A percentile compares a stretch with the other conserved stretches of the same genome.
These are phyloP conservation scores for Bipolaris zeicola DNA, from an alignment of 2,329 filamentous ascomycete genomes.

Conservation along the genomic window DNA sequence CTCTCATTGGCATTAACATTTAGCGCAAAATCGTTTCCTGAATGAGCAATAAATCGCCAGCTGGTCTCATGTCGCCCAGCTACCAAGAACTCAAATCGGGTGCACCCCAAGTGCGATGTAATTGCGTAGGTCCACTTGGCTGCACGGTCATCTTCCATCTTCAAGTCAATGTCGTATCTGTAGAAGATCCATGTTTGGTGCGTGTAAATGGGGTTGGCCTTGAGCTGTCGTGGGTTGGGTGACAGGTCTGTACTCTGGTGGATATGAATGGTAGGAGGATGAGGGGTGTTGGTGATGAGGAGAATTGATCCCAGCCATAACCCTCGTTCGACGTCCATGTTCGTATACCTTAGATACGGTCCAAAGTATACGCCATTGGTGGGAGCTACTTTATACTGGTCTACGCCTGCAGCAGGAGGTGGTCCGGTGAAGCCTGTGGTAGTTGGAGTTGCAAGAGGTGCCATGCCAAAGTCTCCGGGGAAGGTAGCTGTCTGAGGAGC, in stretches of 20 bases:
- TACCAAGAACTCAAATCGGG: slow-evolving; percentile 96
- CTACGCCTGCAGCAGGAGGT: slow-evolving; percentile 85
- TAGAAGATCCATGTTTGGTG: slow-evolving; percentile 97
- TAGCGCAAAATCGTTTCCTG: slow-evolving; percentile 92
- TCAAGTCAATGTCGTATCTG: slow-evolving; percentile 87
- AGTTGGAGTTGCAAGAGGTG: slow-evolving; percentile 73
- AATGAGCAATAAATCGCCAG: slow-evolving; percentile 96
- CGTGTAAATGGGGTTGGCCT: slow-evolving; percentile 79
- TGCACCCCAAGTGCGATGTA: slow-evolving; percentile 94
- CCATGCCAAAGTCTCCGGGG: slow-evolving; percentile 83
- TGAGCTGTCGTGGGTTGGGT: slow-evolving; percentile 87
- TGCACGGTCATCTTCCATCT: slow-evolving; percentile 78
- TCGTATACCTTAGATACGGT: slow-evolving; percentile 91
- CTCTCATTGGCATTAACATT: slow-evolving; percentile 86
- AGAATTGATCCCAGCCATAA: slow-evolving; percentile 93
- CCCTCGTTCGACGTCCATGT: slow-evolving; percentile 93
- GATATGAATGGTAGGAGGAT: slow-evolving; percentile 94
- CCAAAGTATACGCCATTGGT: slow-evolving; percentile 99
- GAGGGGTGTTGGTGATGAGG: slow-evolving; percentile 85
- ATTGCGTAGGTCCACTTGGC: slow-evolving; percentile 98
- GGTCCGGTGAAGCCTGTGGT: slow-evolving; percentile 85
- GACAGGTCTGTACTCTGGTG: slow-evolving; percentile 89
- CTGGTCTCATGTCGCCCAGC: slow-evolving; percentile 87
- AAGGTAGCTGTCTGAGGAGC: slow-evolving; percentile 83
- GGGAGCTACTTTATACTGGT: slow-evolving; percentile 90